Evolutionary conservation across 495 filamentous ascomycete species (phyloP), one percentile per base, ranked within the genome.

Genomic region (Penicillium antarcticum): DNA sequence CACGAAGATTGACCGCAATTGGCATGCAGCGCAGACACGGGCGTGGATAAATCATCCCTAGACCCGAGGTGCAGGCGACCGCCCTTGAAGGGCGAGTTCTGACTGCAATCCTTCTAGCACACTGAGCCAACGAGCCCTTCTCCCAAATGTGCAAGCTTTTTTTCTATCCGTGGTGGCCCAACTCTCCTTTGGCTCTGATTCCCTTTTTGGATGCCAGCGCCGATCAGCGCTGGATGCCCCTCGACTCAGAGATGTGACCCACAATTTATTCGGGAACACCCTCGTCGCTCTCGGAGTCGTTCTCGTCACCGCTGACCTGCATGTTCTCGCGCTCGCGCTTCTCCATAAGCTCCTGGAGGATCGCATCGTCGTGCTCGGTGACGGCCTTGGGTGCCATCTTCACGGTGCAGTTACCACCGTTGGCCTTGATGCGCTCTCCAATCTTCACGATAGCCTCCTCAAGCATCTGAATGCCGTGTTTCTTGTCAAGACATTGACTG

Each of bases 351-450:
- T 92, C 95, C 70, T 96, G 88, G 58, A 98, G 76, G 65, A 96
- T 91, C 19, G 92, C 94, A 72, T 98, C 94, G 65, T 98, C 94
- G 60, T 89, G 92, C 80, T 97, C 94, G 4, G 92, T 97, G 51
- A 97, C 95, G 13, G 94, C 94, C 84, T 97, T 97, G 36, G 94
- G 94, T 55, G 90, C 92, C 95, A 98, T 97, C 79, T 88, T 92
- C 46, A 95, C 87, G 26, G 86, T 79, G 60, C 91, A 91, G 59
- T 79, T 82, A 32, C 94, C 94, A 14, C 87, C 87, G 2, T 85
- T 78, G 13, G 66, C 74, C 53, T 80, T 78, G 67, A 98, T 98
- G 62, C 80, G 89, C 51, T 63, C 76, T 51, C 84, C 77, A 59
- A 97, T 92, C 61, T 87, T 86, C 58, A 86, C 79, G 56, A 98